phyloP scores from a whole-genome alignment of 495 filamentous ascomycete species.

The Penicillium steckii region DNA sequence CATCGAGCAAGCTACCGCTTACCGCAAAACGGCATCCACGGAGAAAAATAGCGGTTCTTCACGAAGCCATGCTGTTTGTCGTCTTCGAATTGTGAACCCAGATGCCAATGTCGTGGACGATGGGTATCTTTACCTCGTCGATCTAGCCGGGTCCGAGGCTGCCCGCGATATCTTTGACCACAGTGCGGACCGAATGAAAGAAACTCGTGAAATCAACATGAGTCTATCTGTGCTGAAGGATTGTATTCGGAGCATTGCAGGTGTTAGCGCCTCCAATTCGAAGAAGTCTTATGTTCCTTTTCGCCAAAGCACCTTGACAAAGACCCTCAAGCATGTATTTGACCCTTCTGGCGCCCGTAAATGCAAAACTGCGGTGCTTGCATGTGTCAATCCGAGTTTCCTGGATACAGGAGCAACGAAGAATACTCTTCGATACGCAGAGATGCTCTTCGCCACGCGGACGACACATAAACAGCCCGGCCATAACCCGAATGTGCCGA shows the following conservation, averaged over 20 bases:
- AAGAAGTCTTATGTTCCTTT: slow-evolving; percentile 35
- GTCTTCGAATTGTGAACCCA: slow-evolving; percentile 40
- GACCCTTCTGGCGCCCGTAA: slow-evolving; percentile 11
- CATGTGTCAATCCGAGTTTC: slow-evolving; percentile 23
- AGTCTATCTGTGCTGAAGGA: slow-evolving; percentile 41
- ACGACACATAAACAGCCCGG: background rate
- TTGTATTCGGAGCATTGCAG: slow-evolving; percentile 32
- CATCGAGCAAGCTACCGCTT: slow-evolving; percentile 22
- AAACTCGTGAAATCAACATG: slow-evolving; percentile 46
- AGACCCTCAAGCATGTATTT: slow-evolving; percentile 34
- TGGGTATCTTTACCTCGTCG: slow-evolving; percentile 44
- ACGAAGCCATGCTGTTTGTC: slow-evolving; percentile 47
- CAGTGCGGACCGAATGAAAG: slow-evolving; percentile 33
- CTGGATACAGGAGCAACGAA: slow-evolving; percentile 12
- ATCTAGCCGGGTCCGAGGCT: slow-evolving; percentile 47
- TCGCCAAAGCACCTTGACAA: slow-evolving; percentile 33
- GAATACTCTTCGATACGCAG: slow-evolving; percentile 17
- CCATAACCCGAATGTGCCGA: slow-evolving; percentile 8
- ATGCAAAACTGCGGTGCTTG: slow-evolving; percentile 32
- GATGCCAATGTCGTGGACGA: slow-evolving; percentile 16
- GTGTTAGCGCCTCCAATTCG: background rate
- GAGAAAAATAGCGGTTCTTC: slow-evolving; percentile 46
- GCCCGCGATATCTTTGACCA: slow-evolving; percentile 29
- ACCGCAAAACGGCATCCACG: slow-evolving; percentile 27
- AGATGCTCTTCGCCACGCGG: slow-evolving; percentile 5